Evolutionary conservation across 2,329 filamentous ascomycete species (phyloP).

Genomic region (Pyrenophora tritici-repentis): DNA sequence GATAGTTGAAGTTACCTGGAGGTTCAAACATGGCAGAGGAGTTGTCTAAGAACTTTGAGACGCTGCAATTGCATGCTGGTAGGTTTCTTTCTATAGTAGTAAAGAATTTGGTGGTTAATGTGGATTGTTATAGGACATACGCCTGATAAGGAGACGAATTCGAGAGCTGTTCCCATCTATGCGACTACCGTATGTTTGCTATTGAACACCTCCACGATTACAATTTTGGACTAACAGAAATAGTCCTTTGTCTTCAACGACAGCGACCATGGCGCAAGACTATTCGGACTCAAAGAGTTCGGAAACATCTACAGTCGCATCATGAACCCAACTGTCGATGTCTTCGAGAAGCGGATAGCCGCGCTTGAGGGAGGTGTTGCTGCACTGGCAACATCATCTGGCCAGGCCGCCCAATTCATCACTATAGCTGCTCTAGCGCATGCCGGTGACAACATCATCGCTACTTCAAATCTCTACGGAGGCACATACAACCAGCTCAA

Average conservation of each 20-base stretch:
- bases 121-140: slow-evolving; percentile 63
- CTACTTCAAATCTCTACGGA: slow-evolving; percentile 84
- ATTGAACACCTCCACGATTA: no score
- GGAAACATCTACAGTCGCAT: slow-evolving; percentile 98
- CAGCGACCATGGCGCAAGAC: slow-evolving; percentile 89
- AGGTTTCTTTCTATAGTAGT: slow-evolving; percentile 11
- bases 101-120: neutral
- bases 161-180: slow-evolving; percentile 94
- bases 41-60: slow-evolving; percentile 54
- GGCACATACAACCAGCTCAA: slow-evolving; percentile 98
- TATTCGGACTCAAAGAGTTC: slow-evolving; percentile 95
- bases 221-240: slow-evolving; percentile 13
- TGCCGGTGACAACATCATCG: slow-evolving; percentile 89
- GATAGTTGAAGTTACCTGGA: neutral
- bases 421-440: slow-evolving; percentile 82
- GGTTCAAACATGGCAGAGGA: slow-evolving; percentile 44
- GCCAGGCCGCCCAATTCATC: slow-evolving; percentile 92
- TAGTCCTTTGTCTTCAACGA: slow-evolving; percentile 94
- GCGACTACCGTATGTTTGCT: slow-evolving; percentile 70
- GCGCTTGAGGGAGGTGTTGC: slow-evolving; percentile 91
- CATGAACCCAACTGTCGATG: slow-evolving; percentile 79
- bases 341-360: slow-evolving; percentile 96
- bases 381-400: slow-evolving; percentile 81
- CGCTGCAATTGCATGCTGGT: slow-evolving; percentile 58
- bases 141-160: slow-evolving; percentile 79